Evolutionary conservation across 345 rosid species (phyloP).

Genomic region (Carallia brachiata): DNA sequence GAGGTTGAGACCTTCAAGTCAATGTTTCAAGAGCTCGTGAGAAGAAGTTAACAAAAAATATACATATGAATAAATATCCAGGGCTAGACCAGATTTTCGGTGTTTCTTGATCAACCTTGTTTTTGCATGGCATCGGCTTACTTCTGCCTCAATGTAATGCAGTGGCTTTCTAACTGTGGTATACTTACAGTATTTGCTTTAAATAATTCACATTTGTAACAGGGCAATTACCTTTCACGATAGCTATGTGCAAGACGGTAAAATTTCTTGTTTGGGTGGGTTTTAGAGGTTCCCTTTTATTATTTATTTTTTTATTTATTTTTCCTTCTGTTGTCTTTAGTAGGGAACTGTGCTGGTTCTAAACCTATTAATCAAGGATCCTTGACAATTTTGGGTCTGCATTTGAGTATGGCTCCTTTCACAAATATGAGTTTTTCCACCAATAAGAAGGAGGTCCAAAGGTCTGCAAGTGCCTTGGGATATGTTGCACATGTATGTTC

Average conservation of each 20-base stretch:
- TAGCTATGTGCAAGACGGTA: not conserved
- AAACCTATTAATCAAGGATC: constrained; percentile 77
- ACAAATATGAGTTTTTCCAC: constrained; percentile 91
- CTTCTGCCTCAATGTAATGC: not conserved
- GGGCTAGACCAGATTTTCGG: not conserved
- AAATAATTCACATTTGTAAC: not conserved
- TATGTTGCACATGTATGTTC: constrained; percentile 88
- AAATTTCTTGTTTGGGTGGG: too few relatives aligned
- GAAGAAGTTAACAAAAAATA: too few relatives aligned
- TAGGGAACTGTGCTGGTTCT: constrained; percentile 52
- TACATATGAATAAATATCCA: not conserved
- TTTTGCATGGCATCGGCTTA: not conserved
- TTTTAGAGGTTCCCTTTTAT: not conserved
- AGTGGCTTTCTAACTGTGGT: not conserved
- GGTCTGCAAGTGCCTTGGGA: constrained; percentile 86
- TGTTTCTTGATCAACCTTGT: not conserved
- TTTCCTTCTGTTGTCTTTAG: not conserved
- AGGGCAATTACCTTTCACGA: not conserved
- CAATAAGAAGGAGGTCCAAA: constrained; percentile 91
- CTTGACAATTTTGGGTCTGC: constrained; percentile 77
- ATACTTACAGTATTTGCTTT: not conserved
- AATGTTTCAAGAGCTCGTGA: too few relatives aligned
- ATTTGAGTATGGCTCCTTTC: constrained; percentile 80
- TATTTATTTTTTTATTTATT: not conserved
- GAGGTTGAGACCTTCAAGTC: too few relatives aligned